A percentile compares a stretch with the other conserved stretches of the same genome.
These are phyloP conservation scores for Zygnema circumcarinatum DNA, from an alignment of 139 green algal species.

Conservation along the genomic window DNA sequence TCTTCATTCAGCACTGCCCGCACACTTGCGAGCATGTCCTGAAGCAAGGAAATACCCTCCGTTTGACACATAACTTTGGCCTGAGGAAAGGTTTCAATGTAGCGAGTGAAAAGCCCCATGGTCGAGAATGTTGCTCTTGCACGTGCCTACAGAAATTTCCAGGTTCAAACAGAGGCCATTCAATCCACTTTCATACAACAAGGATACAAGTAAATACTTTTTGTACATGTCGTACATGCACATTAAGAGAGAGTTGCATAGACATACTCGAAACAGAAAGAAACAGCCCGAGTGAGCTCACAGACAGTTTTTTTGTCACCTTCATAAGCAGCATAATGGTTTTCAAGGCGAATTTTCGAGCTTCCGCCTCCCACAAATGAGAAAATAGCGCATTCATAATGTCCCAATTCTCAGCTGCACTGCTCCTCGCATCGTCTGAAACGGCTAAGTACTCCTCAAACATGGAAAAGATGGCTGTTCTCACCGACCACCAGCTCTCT, in stretches of 20 bases:
- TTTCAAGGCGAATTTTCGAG: not conserved
- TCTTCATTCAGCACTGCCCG: not conserved
- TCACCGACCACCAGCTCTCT: not conserved
- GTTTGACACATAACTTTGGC: constrained; percentile 2
- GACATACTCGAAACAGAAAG: too few species aligned
- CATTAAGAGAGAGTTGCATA: too few species aligned
- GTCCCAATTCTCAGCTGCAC: not conserved
- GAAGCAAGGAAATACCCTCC: constrained; percentile 12
- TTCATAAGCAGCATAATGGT: constrained; percentile 34
- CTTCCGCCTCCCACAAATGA: constrained; percentile 1
- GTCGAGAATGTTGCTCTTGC: not conserved
- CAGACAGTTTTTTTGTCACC: constrained; percentile 16
- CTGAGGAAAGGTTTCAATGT: constrained; percentile 18
- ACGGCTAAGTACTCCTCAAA: constrained; percentile 2
- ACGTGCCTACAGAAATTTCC: too few species aligned
- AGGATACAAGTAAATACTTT: too few species aligned
- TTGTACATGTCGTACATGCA: too few species aligned
- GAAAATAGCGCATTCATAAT: constrained; percentile 19
- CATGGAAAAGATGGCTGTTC: not conserved
- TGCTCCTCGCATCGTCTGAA: not conserved
- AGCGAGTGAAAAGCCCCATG: not conserved
- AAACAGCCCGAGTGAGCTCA: too few species aligned
- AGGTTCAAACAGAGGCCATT: too few species aligned
- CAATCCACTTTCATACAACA: too few species aligned
- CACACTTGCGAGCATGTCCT: not conserved